Evolutionary conservation across 371 early-diverging fungal genomes (phyloP).

Genomic region (Mortierella polycephala): DNA sequence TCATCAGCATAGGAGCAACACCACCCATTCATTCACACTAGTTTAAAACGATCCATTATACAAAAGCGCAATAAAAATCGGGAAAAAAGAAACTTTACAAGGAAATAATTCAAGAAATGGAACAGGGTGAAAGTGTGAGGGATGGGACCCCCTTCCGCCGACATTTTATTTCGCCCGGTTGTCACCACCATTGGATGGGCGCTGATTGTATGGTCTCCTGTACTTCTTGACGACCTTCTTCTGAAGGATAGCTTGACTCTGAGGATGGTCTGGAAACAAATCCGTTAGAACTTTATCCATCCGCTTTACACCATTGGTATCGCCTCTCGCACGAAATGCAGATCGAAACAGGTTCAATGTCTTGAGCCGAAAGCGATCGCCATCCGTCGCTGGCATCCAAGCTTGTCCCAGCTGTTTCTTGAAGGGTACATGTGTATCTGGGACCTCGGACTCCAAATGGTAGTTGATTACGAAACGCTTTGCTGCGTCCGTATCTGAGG

Average conservation of each 20-base stretch:
- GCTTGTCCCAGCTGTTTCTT: constrained; percentile 8
- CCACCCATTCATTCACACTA: not conserved
- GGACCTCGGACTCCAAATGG: not conserved
- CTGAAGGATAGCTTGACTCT: not conserved
- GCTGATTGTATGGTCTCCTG: not conserved
- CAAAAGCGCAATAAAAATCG: not conserved
- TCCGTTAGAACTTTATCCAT: constrained; percentile 17
- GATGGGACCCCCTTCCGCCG: too few species aligned
- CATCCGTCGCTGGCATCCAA: constrained; percentile 15
- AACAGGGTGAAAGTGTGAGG: too few species aligned
- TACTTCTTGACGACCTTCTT: constrained; percentile 1
- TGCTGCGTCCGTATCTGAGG: not conserved
- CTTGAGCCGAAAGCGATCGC: constrained; percentile 28
- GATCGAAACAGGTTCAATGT: constrained; percentile 24
- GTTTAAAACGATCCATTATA: not conserved
- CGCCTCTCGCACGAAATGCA: constrained; percentile 26
- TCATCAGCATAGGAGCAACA: not conserved
- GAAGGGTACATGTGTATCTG: constrained; percentile 33
- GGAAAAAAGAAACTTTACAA: too few species aligned
- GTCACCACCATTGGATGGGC: too few species aligned
- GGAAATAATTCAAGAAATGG: too few species aligned
- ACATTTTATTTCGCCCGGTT: too few species aligned
- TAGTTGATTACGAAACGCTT: not conserved
- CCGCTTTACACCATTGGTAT: constrained; percentile 21
- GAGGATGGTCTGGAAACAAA: constrained; percentile 28